phyloP scores from a whole-genome alignment of 2,329 filamentous ascomycete genomes.

The Lasiodiplodia gonubiensis region DNA sequence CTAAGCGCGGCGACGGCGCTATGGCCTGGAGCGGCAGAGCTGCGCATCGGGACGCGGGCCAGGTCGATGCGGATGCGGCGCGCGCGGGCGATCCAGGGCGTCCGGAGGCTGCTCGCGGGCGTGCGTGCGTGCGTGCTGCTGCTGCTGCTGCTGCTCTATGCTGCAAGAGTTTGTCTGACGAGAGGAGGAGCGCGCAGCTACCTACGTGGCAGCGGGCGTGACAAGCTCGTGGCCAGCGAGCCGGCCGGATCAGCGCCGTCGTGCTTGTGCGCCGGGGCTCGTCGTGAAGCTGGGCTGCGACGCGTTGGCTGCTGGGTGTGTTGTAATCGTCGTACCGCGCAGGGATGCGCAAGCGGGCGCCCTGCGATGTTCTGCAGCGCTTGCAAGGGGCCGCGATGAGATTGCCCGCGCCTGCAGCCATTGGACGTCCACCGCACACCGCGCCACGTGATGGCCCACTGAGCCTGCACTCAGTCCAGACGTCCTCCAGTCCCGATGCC shows the following conservation, averaged over 20 bases:
- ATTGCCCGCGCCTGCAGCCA: background rate
- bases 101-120: background rate
- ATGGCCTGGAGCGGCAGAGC: constrained; percentile 22
- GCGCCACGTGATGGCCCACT: constrained; percentile 9
- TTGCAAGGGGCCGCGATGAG: constrained; percentile 20
- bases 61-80: constrained; percentile 10
- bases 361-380: constrained; percentile 19
- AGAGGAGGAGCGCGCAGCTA: constrained; percentile 12
- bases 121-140: background rate
- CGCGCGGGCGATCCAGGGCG: constrained; percentile 11
- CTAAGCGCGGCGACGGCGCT: constrained; percentile 24
- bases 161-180: constrained; percentile 14
- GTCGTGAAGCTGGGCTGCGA: constrained; percentile 12
- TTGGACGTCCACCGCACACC: background rate
- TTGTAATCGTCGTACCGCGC: constrained; percentile 21
- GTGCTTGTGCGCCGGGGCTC: constrained; percentile 12
- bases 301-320: constrained; percentile 10
- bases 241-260: constrained; percentile 22
- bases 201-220: constrained; percentile 20
- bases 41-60: constrained; percentile 17
- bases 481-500: background rate
- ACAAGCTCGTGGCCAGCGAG: constrained; percentile 10
- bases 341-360: constrained; percentile 13
- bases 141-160: constrained; percentile 4
- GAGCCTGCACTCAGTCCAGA: background rate